These are phyloP conservation scores for Phalaenopsis equestris DNA, from an alignment of 106 monocot genomes.

Conservation along the genomic window DNA sequence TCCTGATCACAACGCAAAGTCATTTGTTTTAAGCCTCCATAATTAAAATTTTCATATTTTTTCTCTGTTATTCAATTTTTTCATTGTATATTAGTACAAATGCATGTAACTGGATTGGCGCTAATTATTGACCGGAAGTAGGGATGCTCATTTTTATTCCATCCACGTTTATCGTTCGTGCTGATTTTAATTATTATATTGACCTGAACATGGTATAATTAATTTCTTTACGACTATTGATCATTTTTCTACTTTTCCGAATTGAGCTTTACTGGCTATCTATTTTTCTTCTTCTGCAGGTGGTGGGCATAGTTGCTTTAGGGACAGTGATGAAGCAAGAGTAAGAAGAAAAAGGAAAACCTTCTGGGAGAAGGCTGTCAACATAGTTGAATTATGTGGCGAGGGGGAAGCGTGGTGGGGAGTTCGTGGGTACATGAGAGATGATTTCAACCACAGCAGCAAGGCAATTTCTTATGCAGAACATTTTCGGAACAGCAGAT, in stretches of 20 bases:
- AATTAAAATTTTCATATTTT: not conserved
- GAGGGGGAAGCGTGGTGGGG: conserved; percentile 56
- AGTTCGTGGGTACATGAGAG: conserved; percentile 44
- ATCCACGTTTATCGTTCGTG: not conserved
- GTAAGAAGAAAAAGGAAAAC: conserved; percentile 29
- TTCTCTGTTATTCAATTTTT: not conserved
- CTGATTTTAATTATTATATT: not conserved
- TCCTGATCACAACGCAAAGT: not conserved
- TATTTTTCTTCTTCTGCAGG: conserved; percentile 18
- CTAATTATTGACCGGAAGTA: not conserved
- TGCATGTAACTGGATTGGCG: not conserved
- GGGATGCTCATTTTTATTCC: not conserved
- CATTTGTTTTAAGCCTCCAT: not conserved
- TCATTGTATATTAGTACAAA: not conserved
- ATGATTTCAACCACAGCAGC: conserved; percentile 53
- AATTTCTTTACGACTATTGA: too few relatives aligned
- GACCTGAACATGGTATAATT: not conserved
- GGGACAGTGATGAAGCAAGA: conserved; percentile 51
- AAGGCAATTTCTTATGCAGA: conserved; percentile 49
- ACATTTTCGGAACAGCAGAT: conserved; percentile 80
- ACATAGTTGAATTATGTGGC: conserved; percentile 44
- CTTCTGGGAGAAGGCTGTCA: conserved; percentile 53
- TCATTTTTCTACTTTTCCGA: too few relatives aligned
- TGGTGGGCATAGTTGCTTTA: conserved; percentile 63
- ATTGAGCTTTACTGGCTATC: too few relatives aligned